phyloP scores from a whole-genome alignment of 441 rosid species.

The Pelargonium cotyledonis region DNA sequence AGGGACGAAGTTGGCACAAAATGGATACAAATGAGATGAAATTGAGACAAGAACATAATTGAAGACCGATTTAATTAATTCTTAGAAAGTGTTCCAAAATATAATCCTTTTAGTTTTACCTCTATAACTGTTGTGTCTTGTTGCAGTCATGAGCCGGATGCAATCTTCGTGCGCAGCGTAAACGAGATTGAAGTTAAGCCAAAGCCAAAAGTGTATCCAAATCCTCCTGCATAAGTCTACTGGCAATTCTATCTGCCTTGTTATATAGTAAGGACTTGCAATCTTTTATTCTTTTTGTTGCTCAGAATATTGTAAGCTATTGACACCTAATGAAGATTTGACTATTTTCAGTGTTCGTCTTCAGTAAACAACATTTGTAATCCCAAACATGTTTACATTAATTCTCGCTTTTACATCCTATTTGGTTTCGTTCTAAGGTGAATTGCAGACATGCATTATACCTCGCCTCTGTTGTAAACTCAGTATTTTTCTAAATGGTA shows the following conservation, averaged over 20 bases:
- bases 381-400: neutral
- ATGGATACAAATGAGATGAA: no score
- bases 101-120: neutral
- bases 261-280: neutral
- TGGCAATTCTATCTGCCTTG: no score
- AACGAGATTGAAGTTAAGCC: slow-evolving; percentile 1
- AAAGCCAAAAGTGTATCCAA: neutral
- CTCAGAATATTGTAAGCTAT: neutral
- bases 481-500: no score
- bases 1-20: no score
- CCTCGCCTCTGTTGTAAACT: no score
- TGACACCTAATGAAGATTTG: neutral
- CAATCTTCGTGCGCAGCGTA: neutral
- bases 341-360: neutral
- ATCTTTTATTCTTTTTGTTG: neutral
- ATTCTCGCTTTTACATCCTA: no score
- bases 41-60: no score
- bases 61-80: no score
- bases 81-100: no score
- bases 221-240: neutral
- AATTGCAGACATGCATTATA: no score
- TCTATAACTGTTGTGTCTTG: neutral
- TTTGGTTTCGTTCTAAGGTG: no score
- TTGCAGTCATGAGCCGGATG: slow-evolving; percentile 2
- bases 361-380: neutral